These are phyloP conservation scores for Erodium moschatum DNA, from an alignment of 441 rosid genomes.

Conservation along the genomic window DNA sequence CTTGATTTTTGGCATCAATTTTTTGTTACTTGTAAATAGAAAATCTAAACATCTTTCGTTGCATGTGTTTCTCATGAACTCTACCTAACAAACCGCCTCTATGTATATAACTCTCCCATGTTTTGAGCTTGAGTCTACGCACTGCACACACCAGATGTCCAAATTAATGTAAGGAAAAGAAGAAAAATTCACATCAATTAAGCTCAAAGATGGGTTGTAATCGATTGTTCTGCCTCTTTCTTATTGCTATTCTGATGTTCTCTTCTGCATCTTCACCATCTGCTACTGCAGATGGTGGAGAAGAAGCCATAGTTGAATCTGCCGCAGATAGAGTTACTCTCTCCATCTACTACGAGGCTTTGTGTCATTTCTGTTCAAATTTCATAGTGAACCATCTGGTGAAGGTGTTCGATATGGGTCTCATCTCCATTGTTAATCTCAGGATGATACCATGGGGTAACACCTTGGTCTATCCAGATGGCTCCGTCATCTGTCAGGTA, in stretches of 20 bases:
- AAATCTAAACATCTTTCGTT: too few relatives aligned
- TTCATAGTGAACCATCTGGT: constrained; percentile 25
- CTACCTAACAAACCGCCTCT: not conserved
- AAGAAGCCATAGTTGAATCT: too few relatives aligned
- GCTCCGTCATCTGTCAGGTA: constrained; percentile 24
- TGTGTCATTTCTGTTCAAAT: constrained; percentile 25
- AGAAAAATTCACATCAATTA: too few relatives aligned
- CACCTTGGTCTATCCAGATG: constrained; percentile 17
- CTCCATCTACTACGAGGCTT: constrained; percentile 24
- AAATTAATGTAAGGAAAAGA: not conserved
- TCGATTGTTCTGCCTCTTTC: not conserved
- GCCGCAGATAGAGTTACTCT: constrained; percentile 14
- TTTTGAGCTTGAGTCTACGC: not conserved
- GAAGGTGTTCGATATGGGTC: constrained; percentile 19
- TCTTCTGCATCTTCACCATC: not conserved
- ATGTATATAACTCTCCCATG: not conserved
- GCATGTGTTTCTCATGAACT: not conserved
- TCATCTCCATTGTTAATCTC: constrained; percentile 24
- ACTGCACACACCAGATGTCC: not conserved
- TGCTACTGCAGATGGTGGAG: not conserved
- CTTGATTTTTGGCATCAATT: not conserved
- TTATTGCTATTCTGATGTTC: not conserved
- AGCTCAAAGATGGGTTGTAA: not conserved
- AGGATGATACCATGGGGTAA: constrained; percentile 28
- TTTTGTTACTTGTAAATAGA: not conserved